Evolutionary conservation across 768 basidiomycete species (phyloP), one percentile per base, ranked within the genome.

Genomic region (Steccherinum ochraceum): DNA sequence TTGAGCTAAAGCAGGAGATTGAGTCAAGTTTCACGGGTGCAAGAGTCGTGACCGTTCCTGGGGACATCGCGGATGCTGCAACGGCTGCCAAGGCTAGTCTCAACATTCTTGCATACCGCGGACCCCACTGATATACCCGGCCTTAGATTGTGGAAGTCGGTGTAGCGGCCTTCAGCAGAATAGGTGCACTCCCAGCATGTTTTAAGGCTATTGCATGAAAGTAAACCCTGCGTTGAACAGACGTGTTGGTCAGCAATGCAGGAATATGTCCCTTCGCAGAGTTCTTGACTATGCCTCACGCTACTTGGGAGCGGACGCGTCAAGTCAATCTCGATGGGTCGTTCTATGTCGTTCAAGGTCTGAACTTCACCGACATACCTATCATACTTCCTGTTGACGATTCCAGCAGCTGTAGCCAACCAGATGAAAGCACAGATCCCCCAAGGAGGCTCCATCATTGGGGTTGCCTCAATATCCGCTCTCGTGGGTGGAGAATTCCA

Each of bases 231-330:
- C 3, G 11, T 40, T 26, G 21, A 5, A 18, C 24, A 70, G 75
- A 78, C 57, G 72, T 73, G n/a, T 68, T 78, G n/a, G 72, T 78
- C 50, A 75, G 72, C 60, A 78, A 77, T 61, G 78, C 77, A 1
- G 76, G 88, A 12, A 88, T 89, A 54, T 89, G 87, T 62, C 86
- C 86, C 1, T 89, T 89, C 65, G 77, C 83, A 35, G 79, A 84
- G 39, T 86, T 89, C 64, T 69, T 89, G 58, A 78, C 78, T 13
- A 83, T 88, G 78, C 81, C 84, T 1, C 72, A 70, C 67, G 61
- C 71, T 62, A 76, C 78, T 12, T 87, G 82, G 80, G 78, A 81
- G 56, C 69, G 75, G 40, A 84, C 83, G 2, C 78, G 83, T 12
- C 74, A 78, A 56, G 84, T 89, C 46, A 89, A 89, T 60, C 72